Evolutionary conservation across 768 basidiomycete species (phyloP), one percentile per base, ranked within the genome.

Genomic region (Tulasnella sp.): DNA sequence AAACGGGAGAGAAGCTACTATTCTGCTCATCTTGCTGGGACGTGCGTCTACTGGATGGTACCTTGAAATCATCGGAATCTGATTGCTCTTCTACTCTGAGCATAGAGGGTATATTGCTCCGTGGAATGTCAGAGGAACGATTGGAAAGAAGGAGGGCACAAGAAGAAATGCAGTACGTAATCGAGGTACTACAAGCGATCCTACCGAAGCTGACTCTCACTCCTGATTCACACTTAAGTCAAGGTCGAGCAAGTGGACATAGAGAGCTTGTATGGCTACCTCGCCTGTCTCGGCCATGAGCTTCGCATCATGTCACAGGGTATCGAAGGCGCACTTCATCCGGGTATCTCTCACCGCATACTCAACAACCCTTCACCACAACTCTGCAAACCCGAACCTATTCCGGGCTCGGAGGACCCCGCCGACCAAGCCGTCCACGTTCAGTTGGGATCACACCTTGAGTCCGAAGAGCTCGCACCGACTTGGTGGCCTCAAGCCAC

Each of bases 141-240:
- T 38, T 76, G 75, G 75, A 76, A 76, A 37, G 34, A 67, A 31
- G 75, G 69, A 12, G 31, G 31, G n/a, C 67, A 76, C 38, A 76
- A 69, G 36, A 54, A 14, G 31, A n/a, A 14, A 3, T 76, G 75
- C 37, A 25, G 75, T 76, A 34, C 25, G 58, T 12, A 25, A 39
- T 29, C 37, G 25, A 37, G 4, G 12, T 42, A 38, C 14, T 25
- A 15, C 29, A 17, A 34, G 9, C 12, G 9, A 31, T 64, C 58
- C 12, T 29, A 2, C 4, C 31, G 58, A 29, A 2, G 49, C 39
- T 40, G 14, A 7, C 37, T 34, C 15, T 8, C 25, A 34, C 31
- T 34, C n/a, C 42, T n/a, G 45, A 31, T 12, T 17, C 19, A 34
- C 34, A 8, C 40, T 22, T 25, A 31, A 74, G 73, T 7, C 73